Percentiles rank a stretch among this genome's conserved stretches.
Evolutionary conservation across 495 filamentous ascomycete genomes (phyloP).

Genomic region (Geoglossum glabrum): DNA sequence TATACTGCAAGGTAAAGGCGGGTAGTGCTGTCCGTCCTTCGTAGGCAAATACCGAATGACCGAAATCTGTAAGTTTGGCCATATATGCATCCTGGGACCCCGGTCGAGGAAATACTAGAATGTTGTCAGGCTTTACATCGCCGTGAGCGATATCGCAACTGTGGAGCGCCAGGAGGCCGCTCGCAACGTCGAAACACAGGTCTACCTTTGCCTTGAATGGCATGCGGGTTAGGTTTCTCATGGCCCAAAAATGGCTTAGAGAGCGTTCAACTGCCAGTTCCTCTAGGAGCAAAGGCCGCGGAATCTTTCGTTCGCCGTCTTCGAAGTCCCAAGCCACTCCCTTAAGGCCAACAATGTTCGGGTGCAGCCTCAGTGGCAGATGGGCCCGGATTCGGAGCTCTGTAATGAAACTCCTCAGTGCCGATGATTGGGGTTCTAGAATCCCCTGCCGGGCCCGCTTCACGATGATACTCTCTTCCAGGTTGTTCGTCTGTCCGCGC

Average conservation of each 20-base stretch:
- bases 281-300: conserved; percentile 9
- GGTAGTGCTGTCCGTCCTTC: too few relatives aligned
- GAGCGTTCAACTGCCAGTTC: conserved; percentile 15
- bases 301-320: conserved; percentile 8
- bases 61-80: too few relatives aligned
- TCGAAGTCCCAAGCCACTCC: conserved; percentile 12
- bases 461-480: too few relatives aligned
- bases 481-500: too few relatives aligned
- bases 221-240: too few relatives aligned
- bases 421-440: too few relatives aligned
- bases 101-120: conserved; percentile 12
- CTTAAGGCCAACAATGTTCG: conserved; percentile 15
- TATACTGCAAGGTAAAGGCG: too few relatives aligned
- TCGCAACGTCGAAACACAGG: conserved; percentile 13
- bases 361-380: conserved; percentile 11
- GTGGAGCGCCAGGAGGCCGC: conserved; percentile 14
- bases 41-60: too few relatives aligned
- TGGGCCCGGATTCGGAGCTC: conserved; percentile 10
- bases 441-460: too few relatives aligned
- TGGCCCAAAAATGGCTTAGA: conserved; percentile 12
- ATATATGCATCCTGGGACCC: background rate
- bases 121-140: conserved; percentile 16
- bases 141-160: conserved; percentile 17
- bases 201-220: conserved; percentile 8
- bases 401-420: too few relatives aligned